Conservation (phyloP, 176 grass and related monocot genomes). For the Oryza meyeriana region DNA sequence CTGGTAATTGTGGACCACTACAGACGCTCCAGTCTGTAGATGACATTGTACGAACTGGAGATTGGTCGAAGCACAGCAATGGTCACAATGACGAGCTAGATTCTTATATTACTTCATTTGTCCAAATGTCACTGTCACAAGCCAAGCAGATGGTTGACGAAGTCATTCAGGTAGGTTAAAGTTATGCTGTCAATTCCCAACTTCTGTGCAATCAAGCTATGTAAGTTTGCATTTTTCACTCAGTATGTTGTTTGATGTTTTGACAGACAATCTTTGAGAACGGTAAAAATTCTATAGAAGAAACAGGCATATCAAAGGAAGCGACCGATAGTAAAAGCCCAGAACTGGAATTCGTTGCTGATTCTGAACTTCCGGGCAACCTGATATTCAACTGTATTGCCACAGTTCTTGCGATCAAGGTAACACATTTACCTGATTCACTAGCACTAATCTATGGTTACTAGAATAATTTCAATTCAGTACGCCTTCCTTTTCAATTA, state of each 20-base stretch:
- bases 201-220: neutral
- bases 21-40: neutral
- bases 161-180: conserved; percentile 42
- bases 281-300: neutral
- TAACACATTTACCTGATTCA: conserved; percentile 17
- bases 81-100: conserved; percentile 17
- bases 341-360: neutral
- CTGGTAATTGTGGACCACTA: neutral
- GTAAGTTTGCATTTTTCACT: neutral
- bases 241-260: neutral
- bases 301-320: conserved; percentile 10
- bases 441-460: neutral
- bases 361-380: conserved; percentile 18
- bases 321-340: neutral
- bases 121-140: conserved; percentile 38
- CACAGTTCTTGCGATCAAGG: conserved; percentile 52
- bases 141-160: conserved; percentile 47
- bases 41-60: conserved; percentile 1
- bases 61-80: conserved; percentile 9
- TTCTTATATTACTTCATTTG: conserved; percentile 42
- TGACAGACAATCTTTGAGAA: conserved; percentile 22
- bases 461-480: neutral
- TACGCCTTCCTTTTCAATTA: conserved; percentile 1
- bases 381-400: conserved; percentile 53
- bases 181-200: neutral